These are phyloP conservation scores for Boletus rufocinnamomeus DNA, from an alignment of 768 basidiomycete species.

Conservation along the genomic window DNA sequence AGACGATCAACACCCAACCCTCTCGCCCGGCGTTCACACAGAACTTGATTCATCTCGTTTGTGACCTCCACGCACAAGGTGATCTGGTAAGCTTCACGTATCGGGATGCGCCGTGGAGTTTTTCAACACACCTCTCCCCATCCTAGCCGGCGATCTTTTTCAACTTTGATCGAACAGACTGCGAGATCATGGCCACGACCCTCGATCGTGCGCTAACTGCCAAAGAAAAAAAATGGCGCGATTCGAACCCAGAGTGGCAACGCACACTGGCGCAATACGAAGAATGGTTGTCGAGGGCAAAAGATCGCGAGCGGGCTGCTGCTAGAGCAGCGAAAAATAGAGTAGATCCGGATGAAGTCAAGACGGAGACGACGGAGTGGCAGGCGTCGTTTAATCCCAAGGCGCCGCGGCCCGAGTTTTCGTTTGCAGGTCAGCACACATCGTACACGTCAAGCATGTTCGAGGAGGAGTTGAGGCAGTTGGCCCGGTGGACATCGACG, in stretches of 20 bases:
- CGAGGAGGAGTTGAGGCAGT: constrained; percentile 44
- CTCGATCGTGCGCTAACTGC: constrained; percentile 40
- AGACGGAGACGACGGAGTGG: constrained; percentile 40
- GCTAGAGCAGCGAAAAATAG: constrained; percentile 44
- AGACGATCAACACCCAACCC: constrained; percentile 38
- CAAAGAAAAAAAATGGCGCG: constrained; percentile 54
- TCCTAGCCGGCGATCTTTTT: constrained; percentile 67
- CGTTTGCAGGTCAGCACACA: constrained; percentile 49
- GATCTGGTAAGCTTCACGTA: constrained; percentile 48
- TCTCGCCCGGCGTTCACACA: constrained; percentile 31
- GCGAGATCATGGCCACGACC: constrained; percentile 51
- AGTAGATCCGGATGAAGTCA: constrained; percentile 31
- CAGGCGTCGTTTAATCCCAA: constrained; percentile 57
- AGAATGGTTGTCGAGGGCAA: constrained; percentile 46
- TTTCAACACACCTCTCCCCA: background rate
- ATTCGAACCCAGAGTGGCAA: constrained; percentile 47
- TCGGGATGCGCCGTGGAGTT: background rate
- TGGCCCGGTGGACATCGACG: constrained; percentile 37
- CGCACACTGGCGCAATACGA: constrained; percentile 53
- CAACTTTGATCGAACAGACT: constrained; percentile 60
- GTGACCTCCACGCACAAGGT: constrained; percentile 55
- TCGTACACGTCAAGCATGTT: constrained; percentile 51
- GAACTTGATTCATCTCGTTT: constrained; percentile 54
- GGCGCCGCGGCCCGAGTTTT: constrained; percentile 60
- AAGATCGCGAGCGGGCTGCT: constrained; percentile 49